Percentiles rank a stretch among this genome's conserved stretches.
Evolutionary conservation across 208 protist species (phyloP).

Genomic region (Crithidia thermophila): DNA sequence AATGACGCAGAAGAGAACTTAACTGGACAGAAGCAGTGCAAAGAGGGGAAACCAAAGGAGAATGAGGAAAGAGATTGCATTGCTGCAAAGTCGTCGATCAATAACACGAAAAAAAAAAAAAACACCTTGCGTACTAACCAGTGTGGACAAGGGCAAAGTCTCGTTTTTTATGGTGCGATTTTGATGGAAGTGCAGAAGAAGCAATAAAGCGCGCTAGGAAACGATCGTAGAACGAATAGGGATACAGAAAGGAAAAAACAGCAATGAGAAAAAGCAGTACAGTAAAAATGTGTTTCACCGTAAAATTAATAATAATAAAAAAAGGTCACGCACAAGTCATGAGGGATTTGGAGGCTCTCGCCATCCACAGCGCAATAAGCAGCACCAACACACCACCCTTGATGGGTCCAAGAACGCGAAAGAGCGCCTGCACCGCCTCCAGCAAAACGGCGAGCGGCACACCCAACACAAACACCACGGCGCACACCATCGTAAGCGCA

Average conservation of each 20-base stretch:
- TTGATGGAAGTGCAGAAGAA: too few species aligned
- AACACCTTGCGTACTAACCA: too few species aligned
- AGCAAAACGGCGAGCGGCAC: conserved; percentile 59
- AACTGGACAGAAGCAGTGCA: too few species aligned
- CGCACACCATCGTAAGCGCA: conserved; percentile 16
- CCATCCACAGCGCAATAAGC: conserved; percentile 40
- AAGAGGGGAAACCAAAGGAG: too few species aligned
- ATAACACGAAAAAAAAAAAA: background rate
- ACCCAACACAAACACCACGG: conserved; percentile 39
- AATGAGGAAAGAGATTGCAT: too few species aligned
- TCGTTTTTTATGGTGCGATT: too few species aligned
- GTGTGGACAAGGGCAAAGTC: too few species aligned
- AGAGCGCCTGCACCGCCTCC: conserved; percentile 54
- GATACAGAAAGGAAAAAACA: conserved; percentile 6
- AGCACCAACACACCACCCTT: conserved; percentile 39
- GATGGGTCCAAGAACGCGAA: conserved; percentile 59
- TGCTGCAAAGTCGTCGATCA: background rate
- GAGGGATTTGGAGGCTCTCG: conserved; percentile 7
- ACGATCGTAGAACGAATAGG: too few species aligned
- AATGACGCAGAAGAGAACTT: too few species aligned
- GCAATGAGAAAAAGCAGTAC: background rate
- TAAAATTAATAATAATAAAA: conserved; percentile 27
- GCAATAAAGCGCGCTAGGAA: too few species aligned
- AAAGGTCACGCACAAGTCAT: conserved; percentile 26
- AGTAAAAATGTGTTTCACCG: conserved; percentile 2